Base-by-base conservation (phyloP, 768 basidiomycete species). In the Calvatia gigantea region DNA sequence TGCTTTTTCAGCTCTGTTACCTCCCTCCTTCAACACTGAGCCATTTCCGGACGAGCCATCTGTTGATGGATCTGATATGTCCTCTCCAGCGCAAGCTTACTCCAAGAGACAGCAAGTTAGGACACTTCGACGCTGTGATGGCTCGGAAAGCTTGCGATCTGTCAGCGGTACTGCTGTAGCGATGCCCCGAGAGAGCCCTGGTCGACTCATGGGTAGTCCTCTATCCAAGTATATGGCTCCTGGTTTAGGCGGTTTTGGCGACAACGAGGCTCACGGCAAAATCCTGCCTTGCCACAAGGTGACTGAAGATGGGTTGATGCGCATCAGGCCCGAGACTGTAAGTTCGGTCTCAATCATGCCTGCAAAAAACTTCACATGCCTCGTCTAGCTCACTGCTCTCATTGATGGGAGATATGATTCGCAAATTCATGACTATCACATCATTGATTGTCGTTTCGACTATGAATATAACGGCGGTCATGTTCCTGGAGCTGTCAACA, bases 371-470 rank as follows among this genome's bases (percentile, higher is more conserved):
- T 67, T 60, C 56, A 59, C 35, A 4, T 53, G 3, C 42, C 50
- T 60, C 31, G 15, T 60, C 11, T 61, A 96, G 94, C 70, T 99
- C 67, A 82, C 94, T 61, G 73, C 77, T 12, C 75, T 98, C 12
- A 70, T 98, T 29, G 82, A 86, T 45, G 95, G 96, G 21, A 76
- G 72, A 60, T 98, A 83, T 70, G 71, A 82, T 48, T 66, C 79
- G 17, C 72, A 80, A 58, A 84, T 96, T 54, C 75, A 79, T 35
- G 76, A 83, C 43, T 97, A 78, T 69, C 80, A 89, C 62, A 72
- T 99, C 55, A 87, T 99, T 62, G 97, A 99, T 72, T 98, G 97
- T 70, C 89, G 97, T 39, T 99, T 98, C 70, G 93, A 94, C 60
- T 99, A 97, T 65, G 97, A 99, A 72, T 98, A 87, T 69, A 77